These are phyloP conservation scores for Tulasnella sp. DNA, from an alignment of 768 basidiomycete genomes.

Conservation along the genomic window DNA sequence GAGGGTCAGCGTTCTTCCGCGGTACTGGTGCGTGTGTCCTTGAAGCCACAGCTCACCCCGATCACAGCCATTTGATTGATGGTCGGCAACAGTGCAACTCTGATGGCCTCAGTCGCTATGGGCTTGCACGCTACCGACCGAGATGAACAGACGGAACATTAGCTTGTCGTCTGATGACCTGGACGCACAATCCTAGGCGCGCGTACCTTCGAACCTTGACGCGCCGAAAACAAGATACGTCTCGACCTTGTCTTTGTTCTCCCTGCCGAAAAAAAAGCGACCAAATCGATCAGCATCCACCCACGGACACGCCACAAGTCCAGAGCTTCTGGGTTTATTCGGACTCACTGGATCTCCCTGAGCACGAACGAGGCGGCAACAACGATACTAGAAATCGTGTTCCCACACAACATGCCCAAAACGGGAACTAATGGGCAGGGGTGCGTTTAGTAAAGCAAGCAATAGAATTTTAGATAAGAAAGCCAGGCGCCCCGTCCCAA, in stretches of 20 bases:
- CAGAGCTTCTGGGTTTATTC: no score
- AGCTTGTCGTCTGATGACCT: background rate
- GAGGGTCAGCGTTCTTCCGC: slow-evolving; percentile 50
- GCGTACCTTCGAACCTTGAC: slow-evolving; percentile 56
- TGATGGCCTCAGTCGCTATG: slow-evolving; percentile 72
- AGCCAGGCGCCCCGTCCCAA: background rate
- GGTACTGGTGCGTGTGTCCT: slow-evolving; percentile 47
- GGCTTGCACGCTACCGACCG: slow-evolving; percentile 60
- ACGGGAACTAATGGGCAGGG: slow-evolving; percentile 57
- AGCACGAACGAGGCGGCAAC: slow-evolving; percentile 67
- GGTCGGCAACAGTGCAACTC: slow-evolving; percentile 71
- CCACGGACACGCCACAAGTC: no score
- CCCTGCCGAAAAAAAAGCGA: slow-evolving; percentile 43
- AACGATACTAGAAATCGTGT: slow-evolving; percentile 70
- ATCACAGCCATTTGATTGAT: slow-evolving; percentile 75
- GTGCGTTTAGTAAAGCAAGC: no score
- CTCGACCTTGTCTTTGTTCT: slow-evolving; percentile 82
- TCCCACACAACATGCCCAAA: slow-evolving; percentile 82
- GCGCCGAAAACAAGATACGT: slow-evolving; percentile 84
- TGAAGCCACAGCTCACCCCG: slow-evolving; percentile 38
- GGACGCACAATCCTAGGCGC: no score
- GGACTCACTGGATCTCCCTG: slow-evolving; percentile 65
- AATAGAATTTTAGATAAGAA: no score
- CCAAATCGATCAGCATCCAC: background rate
- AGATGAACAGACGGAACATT: background rate